A percentile compares a stretch with the other conserved stretches of the same genome.
Conservation (phyloP, 495 filamentous ascomycete genomes). For the Penicillium coffeae region DNA sequence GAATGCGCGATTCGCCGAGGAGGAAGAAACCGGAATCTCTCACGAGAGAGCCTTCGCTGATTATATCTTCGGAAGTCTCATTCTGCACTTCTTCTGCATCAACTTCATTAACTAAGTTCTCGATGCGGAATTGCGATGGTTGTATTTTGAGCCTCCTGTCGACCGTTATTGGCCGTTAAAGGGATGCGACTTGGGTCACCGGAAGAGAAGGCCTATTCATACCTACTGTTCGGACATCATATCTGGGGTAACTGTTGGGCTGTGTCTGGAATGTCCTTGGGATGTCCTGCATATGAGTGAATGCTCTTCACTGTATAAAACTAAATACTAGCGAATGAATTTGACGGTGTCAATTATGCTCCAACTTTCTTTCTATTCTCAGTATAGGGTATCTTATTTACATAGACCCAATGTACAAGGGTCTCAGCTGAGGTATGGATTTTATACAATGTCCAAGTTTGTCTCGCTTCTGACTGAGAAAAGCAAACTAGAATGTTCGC, state of each 20-base stretch:
- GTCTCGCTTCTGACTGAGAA: not conserved
- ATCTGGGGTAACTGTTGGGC: not conserved
- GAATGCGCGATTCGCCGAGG: conserved; percentile 27
- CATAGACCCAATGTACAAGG: too few species aligned
- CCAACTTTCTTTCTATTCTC: not conserved
- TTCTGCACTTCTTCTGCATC: conserved; percentile 98
- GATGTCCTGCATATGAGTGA: not conserved
- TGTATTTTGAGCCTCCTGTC: too few species aligned
- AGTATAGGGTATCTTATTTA: conserved; percentile 3
- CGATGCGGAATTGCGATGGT: not conserved
- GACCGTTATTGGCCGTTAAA: too few species aligned
- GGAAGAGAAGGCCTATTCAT: not conserved
- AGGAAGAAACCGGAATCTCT: conserved; percentile 32
- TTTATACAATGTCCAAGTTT: not conserved
- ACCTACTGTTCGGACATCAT: not conserved
- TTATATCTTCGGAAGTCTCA: conserved; percentile 88
- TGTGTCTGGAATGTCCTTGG: not conserved
- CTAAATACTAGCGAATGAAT: not conserved
- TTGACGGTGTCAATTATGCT: not conserved
- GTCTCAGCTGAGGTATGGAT: too few species aligned
- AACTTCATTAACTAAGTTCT: conserved; percentile 91
- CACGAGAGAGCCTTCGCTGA: conserved; percentile 86
- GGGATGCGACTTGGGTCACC: too few species aligned
- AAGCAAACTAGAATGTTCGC: conserved; percentile 44
- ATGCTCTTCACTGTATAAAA: not conserved